Percentiles rank a stretch among this genome's conserved stretches.
Evolutionary conservation across 2,329 filamentous ascomycete species (phyloP).

Genomic region (Thelonectria olida): DNA sequence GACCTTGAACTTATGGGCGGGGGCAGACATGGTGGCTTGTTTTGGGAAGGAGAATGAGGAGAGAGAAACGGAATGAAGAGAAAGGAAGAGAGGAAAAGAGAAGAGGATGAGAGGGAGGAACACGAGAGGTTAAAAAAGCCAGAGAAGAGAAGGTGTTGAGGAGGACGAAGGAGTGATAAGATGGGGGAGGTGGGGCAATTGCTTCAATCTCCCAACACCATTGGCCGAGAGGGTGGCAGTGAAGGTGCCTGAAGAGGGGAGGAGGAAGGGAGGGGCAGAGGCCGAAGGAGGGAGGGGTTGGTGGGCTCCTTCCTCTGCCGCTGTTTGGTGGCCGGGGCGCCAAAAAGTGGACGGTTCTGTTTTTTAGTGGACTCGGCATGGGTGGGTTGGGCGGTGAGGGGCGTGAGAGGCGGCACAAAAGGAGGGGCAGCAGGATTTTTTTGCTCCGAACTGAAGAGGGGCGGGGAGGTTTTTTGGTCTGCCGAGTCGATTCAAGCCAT

Average conservation of each 20-base stretch:
- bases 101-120: conserved; percentile 33
- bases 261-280: conserved; percentile 26
- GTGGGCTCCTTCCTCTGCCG: conserved; percentile 15
- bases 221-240: conserved; percentile 7
- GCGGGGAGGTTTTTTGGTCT: conserved; percentile 5
- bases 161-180: conserved; percentile 29
- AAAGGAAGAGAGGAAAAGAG: conserved; percentile 33
- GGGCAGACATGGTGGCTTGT: conserved; percentile 70
- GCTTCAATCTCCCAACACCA: conserved; percentile 14
- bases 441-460: conserved; percentile 14
- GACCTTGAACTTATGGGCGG: conserved; percentile 96
- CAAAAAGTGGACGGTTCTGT: conserved; percentile 20
- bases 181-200: conserved; percentile 34
- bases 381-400: conserved; percentile 38
- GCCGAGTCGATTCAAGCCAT: background rate
- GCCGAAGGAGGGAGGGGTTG: conserved; percentile 20
- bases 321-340: conserved; percentile 21
- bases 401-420: conserved; percentile 32
- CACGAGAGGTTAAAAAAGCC: conserved; percentile 27
- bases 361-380: conserved; percentile 5
- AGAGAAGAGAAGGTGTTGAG: conserved; percentile 23
- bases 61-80: conserved; percentile 28
- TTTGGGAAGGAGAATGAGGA: conserved; percentile 37
- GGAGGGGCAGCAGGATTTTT: conserved; percentile 43
- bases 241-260: conserved; percentile 28